These are phyloP conservation scores for Coniochaeta ligniaria DNA, from an alignment of 2,329 filamentous ascomycete genomes.

Conservation along the genomic window DNA sequence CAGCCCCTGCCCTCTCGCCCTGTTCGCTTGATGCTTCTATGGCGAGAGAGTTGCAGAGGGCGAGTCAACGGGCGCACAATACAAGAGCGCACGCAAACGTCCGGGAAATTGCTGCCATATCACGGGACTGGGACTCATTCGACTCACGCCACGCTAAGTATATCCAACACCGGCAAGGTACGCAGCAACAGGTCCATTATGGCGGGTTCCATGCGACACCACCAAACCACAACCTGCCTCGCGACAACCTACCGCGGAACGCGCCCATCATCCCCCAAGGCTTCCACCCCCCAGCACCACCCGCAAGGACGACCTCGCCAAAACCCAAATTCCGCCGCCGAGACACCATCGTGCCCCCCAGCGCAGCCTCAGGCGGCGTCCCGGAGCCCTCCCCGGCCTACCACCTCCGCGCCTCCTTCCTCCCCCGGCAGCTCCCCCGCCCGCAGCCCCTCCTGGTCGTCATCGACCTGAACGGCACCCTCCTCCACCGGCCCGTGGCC, in stretches of 20 bases:
- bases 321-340: background rate
- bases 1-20: background rate
- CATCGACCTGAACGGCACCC: slow-evolving; percentile 88
- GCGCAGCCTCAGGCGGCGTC: slow-evolving; percentile 43
- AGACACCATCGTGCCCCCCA: slow-evolving; percentile 21
- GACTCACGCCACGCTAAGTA: background rate
- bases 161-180: background rate
- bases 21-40: background rate
- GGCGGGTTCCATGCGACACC: background rate
- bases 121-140: too few species aligned
- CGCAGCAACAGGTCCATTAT: background rate
- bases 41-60: background rate
- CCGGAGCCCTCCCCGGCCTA: slow-evolving; percentile 57
- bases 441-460: slow-evolving; percentile 69
- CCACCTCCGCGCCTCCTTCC: slow-evolving; percentile 41
- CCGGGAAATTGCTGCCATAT: background rate
- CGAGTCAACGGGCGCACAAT: background rate
- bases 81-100: background rate
- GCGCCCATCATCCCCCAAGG: background rate
- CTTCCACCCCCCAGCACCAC: background rate
- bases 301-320: slow-evolving; percentile 5
- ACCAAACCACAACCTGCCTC: background rate
- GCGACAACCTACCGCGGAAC: background rate
- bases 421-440: slow-evolving; percentile 29
- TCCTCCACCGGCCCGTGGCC: slow-evolving; percentile 63